Conservation (phyloP, 345 rosid species). For the Clarkia xantiana region DNA sequence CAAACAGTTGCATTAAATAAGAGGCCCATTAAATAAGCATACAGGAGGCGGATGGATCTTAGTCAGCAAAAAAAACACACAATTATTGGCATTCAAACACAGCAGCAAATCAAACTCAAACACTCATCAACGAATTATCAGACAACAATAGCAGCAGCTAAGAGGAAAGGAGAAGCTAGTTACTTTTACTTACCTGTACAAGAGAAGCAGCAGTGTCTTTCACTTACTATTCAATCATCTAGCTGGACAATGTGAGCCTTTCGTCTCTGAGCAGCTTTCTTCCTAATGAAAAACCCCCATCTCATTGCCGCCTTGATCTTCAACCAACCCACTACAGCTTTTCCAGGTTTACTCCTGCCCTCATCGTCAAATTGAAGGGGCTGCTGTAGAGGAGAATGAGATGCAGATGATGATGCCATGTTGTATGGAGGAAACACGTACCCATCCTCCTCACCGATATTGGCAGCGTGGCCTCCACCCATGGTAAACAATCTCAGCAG, state of each 20-base stretch:
- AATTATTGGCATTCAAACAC: too few relatives aligned
- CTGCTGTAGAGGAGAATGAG: slow-evolving; percentile 42
- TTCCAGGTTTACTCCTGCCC: slow-evolving; percentile 61
- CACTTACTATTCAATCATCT: slow-evolving; percentile 25
- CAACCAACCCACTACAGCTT: slow-evolving; percentile 92
- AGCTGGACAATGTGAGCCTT: slow-evolving; percentile 70
- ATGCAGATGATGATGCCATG: neutral
- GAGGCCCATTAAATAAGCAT: too few relatives aligned
- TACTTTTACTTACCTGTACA: too few relatives aligned
- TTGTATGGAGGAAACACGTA: slow-evolving; percentile 37
- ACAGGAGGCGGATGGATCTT: too few relatives aligned
- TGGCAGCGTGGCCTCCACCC: slow-evolving; percentile 43
- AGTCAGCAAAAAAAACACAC: too few relatives aligned
- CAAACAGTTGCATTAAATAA: too few relatives aligned
- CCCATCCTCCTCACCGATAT: slow-evolving; percentile 53
- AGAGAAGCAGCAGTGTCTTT: too few relatives aligned
- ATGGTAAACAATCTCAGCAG: slow-evolving; percentile 66
- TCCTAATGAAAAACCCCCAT: slow-evolving; percentile 94
- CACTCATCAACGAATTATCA: too few relatives aligned
- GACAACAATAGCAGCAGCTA: too few relatives aligned
- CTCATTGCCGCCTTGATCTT: slow-evolving; percentile 99
- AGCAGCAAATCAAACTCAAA: too few relatives aligned
- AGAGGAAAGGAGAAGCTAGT: too few relatives aligned
- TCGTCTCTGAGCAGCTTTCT: slow-evolving; percentile 94
- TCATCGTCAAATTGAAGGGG: slow-evolving; percentile 32